phyloP scores from a whole-genome alignment of 495 filamentous ascomycete genomes.

The Talaromyces proteolyticus region DNA sequence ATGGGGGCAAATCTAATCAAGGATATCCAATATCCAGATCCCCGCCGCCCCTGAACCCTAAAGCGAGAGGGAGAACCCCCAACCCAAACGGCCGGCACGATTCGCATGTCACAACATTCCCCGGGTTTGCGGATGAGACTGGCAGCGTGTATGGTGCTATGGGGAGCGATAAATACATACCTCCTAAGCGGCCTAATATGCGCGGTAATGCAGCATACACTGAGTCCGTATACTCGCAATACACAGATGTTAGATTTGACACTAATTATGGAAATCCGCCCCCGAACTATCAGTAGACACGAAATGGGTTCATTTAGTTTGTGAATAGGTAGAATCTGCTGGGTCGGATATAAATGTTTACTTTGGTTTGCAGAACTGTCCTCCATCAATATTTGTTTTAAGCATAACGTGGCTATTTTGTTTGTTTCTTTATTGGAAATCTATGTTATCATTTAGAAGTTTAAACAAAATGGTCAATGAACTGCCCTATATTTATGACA shows the following conservation, averaged over 20 bases:
- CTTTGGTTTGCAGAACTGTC: no score
- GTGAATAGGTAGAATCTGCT: no score
- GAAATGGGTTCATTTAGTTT: conserved; percentile 17
- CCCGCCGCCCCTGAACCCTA: neutral
- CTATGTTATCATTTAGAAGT: neutral
- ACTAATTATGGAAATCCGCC: neutral
- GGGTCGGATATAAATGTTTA: no score
- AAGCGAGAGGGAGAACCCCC: no score
- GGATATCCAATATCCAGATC: neutral
- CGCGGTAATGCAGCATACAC: no score
- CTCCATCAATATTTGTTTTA: no score
- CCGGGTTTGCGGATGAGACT: neutral
- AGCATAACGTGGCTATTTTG: no score
- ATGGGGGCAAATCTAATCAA: neutral
- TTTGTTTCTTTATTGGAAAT: neutral
- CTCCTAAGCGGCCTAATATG: neutral
- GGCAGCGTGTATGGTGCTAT: neutral
- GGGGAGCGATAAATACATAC: neutral
- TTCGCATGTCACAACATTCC: neutral
- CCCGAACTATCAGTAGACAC: neutral
- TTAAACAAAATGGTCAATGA: no score
- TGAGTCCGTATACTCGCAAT: neutral
- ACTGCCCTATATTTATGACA: neutral
- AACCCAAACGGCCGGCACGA: no score
- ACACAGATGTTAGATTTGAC: neutral